Evolutionary conservation across 208 protist species (phyloP).

Genomic region (Endotrypanum monterogeii): DNA sequence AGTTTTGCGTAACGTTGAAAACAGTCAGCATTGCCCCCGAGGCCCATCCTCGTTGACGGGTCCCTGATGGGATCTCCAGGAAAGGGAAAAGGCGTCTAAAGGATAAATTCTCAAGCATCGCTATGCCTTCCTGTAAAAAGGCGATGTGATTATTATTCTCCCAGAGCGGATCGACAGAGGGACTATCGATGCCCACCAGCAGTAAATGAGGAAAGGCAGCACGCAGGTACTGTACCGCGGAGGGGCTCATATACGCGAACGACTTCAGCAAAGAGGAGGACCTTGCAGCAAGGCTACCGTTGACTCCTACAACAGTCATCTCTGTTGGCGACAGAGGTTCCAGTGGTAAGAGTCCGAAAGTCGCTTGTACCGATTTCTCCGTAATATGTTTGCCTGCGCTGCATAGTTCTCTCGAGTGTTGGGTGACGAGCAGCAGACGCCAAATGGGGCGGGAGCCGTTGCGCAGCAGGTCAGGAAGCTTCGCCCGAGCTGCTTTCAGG

Average conservation of each 20-base stretch:
- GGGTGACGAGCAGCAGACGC: slow-evolving; percentile 59
- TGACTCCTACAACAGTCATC: background rate
- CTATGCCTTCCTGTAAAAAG: slow-evolving; percentile 56
- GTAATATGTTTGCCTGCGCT: background rate
- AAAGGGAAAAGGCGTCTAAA: slow-evolving; percentile 33
- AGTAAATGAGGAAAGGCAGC: slow-evolving; percentile 55
- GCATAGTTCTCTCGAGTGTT: background rate
- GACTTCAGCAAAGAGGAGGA: slow-evolving; percentile 20
- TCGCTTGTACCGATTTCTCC: background rate
- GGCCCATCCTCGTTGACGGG: slow-evolving; percentile 14
- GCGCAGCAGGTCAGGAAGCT: slow-evolving; percentile 15
- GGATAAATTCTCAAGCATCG: slow-evolving; percentile 74
- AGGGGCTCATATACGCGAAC: slow-evolving; percentile 50
- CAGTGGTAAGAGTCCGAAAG: background rate
- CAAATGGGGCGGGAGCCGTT: slow-evolving; percentile 32
- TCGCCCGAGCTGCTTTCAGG: slow-evolving; percentile 32
- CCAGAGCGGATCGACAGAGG: slow-evolving; percentile 70
- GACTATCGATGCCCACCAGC: slow-evolving; percentile 69
- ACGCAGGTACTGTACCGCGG: slow-evolving; percentile 50
- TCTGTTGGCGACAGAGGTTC: background rate
- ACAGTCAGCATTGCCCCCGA: slow-evolving; percentile 54
- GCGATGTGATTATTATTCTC: slow-evolving; percentile 43
- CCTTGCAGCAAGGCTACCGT: background rate
- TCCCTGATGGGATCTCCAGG: slow-evolving; percentile 12
- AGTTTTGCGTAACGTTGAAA: slow-evolving; percentile 45